Base-by-base conservation (phyloP, 2,329 filamentous ascomycete species). In the Cercospora sp. region DNA sequence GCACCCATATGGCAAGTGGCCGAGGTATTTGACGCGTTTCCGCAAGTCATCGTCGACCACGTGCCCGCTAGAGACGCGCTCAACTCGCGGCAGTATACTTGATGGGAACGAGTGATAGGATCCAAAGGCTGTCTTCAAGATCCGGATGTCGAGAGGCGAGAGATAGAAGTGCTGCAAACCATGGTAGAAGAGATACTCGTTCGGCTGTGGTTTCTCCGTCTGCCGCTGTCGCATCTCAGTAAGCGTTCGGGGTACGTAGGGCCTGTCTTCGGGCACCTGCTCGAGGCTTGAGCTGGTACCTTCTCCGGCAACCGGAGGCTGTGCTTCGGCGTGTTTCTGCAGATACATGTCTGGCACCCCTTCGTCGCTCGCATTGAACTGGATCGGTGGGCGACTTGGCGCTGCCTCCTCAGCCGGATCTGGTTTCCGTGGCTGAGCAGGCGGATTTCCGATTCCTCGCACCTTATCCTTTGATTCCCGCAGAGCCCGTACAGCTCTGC, bases 141-240 rank as follows among this genome's bases (percentile, higher is more conserved):
- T 97, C 61, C 94, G 89, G 69, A 97, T 97, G 77, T 97, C 94
- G 36, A 97, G 85, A 0, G 94, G 90, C 0, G 93, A 96, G 3
- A 97, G 86, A 74, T 97, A 97, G 60, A 96, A 91, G 74, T 97
- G 94, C 23, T 92, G 90, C 1, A 94, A 86, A 0, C 92, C 90
- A 73, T 93, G 91, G 79, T 97, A 97, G 78, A 97, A 97, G 79
- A 90, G 93, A 73, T 94, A 96, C 66, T 89, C 86, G 18, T 82
- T 78, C 1, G 83, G 81, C 61, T 82, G 81, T 59, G 78, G 73
- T 51, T 80, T 81, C 70, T 83, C 80, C 18, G 80, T 76, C 61
- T 83, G 81, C 33, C 80, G 80, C 67, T 80, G 79, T 31, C 80
- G 79, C 64, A 83, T 79, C 67, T 84, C 81, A n/a, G 80, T 79